Percentiles rank a stretch among this genome's conserved stretches.
Evolutionary conservation across 331 rosid species (phyloP).

Genomic region (Pyrus hybrid): DNA sequence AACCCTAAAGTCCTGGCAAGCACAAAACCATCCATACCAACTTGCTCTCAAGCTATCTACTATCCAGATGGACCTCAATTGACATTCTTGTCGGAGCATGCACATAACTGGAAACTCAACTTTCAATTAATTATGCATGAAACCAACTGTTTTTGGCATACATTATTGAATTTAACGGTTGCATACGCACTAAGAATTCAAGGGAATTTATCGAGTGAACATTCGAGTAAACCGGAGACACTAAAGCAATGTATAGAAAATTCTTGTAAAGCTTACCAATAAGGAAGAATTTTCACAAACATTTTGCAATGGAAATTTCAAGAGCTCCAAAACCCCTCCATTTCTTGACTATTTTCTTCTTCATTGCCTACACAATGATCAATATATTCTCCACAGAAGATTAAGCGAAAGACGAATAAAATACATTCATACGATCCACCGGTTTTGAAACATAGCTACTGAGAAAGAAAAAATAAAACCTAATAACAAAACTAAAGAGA

Average conservation of each 20-base stretch:
- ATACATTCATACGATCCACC: not conserved
- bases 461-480: not conserved
- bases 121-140: not conserved
- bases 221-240: too few relatives aligned
- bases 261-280: not conserved
- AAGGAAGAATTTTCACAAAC: not conserved
- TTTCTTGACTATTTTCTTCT: not conserved
- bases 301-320: not conserved
- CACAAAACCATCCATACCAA: not conserved
- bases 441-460: conserved; percentile 1
- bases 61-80: not conserved
- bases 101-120: not conserved
- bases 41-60: not conserved
- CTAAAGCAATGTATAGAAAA: not conserved
- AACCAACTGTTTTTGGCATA: not conserved
- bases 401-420: conserved; percentile 12
- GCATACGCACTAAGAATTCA: too few relatives aligned
- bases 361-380: conserved; percentile 17
- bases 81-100: not conserved
- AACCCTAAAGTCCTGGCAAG: conserved; percentile 11
- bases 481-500: not conserved
- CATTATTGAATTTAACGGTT: too few relatives aligned
- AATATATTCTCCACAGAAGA: conserved; percentile 1
- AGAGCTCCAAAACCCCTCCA: not conserved
- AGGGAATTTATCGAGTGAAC: too few relatives aligned